These are phyloP conservation scores for Papiliotrema nemorosa DNA, from an alignment of 1,284 basidiomycete genomes.

Conservation along the genomic window DNA sequence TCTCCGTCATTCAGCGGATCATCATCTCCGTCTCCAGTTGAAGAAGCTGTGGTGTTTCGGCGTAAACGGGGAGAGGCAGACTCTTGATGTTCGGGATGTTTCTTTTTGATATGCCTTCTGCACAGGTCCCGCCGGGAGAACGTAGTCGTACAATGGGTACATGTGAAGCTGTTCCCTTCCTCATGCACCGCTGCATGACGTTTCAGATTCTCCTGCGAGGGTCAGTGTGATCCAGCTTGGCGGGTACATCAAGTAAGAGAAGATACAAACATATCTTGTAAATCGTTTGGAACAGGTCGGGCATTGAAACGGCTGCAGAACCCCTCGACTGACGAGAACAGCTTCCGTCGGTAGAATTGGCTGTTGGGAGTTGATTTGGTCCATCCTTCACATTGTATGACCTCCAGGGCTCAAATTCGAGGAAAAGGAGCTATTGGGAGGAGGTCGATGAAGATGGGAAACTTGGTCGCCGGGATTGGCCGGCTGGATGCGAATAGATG, in stretches of 20 bases:
- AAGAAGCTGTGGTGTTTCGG: neutral
- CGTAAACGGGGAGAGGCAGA: neutral
- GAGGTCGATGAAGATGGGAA: no score
- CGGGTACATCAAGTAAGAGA: neutral
- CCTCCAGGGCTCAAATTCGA: no score
- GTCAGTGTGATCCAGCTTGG: neutral
- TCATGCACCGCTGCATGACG: constrained; percentile 23
- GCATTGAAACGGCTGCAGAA: constrained; percentile 30
- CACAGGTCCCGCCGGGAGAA: constrained; percentile 26
- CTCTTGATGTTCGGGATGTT: constrained; percentile 17
- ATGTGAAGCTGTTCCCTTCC: constrained; percentile 8
- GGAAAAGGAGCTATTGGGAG: no score
- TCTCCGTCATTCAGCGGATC: neutral
- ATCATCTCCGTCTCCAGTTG: no score
- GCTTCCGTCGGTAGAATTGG: neutral
- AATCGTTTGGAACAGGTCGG: constrained; percentile 24
- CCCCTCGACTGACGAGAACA: neutral
- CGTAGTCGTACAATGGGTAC: constrained; percentile 16
- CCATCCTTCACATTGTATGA: no score
- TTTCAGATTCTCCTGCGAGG: constrained; percentile 27
- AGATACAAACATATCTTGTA: constrained; percentile 23
- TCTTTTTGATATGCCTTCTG: constrained; percentile 21
- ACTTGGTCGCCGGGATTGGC: no score
- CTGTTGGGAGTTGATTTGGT: no score
- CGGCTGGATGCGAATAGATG: no score